Base-by-base conservation (phyloP, 768 basidiomycete species). In the Lentinula raphanica region DNA sequence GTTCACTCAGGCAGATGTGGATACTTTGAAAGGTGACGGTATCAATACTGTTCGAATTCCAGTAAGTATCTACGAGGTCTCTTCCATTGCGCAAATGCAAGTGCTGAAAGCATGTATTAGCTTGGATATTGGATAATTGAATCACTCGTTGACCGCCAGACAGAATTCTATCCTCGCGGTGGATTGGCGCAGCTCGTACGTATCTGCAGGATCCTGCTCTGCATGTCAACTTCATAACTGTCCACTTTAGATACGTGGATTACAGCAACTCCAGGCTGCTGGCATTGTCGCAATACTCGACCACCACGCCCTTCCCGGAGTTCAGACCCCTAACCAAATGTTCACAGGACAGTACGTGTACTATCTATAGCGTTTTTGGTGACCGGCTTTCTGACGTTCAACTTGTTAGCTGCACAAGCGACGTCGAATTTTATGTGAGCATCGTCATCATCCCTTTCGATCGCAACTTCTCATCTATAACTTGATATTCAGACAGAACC, bases 91-190 rank as follows among this genome's bases (percentile, higher is more conserved):
- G 28, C 9, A 58, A 49, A 27, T 49, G 12, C 25, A 23, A 4
- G 35, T 9, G 45, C 27, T 36, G 49, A 19, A 7, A 13, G 11
- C 0, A 44, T 1, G 32, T 48, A 36, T 3, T 39, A 90, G 88
- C 80, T 92, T 39, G 90, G 90, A 0, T 92, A 87, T 67, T 92
- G 90, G 90, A 84, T 92, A 48, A 73, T 92, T 7, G 90, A 92
- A 66, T 76, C 75, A 3, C 72, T 92, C 7, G 90, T 92, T 0
- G 66, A 91, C 66, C 77, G 84, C 3, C 63, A 64, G 1, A 74
- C 71, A 1, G 90, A 92, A 66, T 79, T 75, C 46, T 92, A 79
- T 66, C 86, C 88, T 13, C 78, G 81, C 35, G 90, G 90, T 19
- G 90, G 90, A 28, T 76, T 92, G 32, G 56, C 64, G 3, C 79